Evolutionary conservation across 306 rosid species (phyloP), one percentile per base, ranked within the genome.

Genomic region (Vicia faba): DNA sequence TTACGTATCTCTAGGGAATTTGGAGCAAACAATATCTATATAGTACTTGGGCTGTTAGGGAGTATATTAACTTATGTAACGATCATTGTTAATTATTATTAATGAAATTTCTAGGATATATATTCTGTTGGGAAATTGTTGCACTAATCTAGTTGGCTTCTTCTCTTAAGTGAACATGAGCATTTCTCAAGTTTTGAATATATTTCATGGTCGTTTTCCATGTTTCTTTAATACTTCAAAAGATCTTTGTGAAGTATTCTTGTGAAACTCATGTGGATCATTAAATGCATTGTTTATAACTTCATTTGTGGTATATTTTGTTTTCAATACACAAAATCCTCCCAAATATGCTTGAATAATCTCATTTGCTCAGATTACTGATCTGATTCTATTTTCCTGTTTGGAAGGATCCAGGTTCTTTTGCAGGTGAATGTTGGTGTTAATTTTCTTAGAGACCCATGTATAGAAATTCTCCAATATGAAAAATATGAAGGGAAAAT

Each of bases 381-480:
- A 83, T 81, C 93, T 92, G 83, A 84, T 83, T 85, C 78, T 64
- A 63, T 86, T 79, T 86, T 82, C 84, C 86, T 86, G 81, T 83
- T 71, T 88, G 97, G 85, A 93, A 93, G 96, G 87, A 78, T 93
- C 91, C 97, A 93, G 98, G 98, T 93, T 82, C 86, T 84, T 83
- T 89, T 89, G 86, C 91, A 79, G 83, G 96, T 89, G 82, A 86
- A 93, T 86, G 91, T 93, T 80, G 95, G 96, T 65, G 86, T 88
- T 71, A 84, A 86, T 66, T 78, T 74, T 82, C 84, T 89, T 77
- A 83, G 64, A 45, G 95, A 89, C 75, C 98, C 98, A 60, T 87
- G 88, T 61, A 81, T 93, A 70, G 98, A 93, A 86, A 84, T 93
- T 80, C 98, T 93, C 68, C 97, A 93, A 83, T 93, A 84, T 84